phyloP scores from a whole-genome alignment of 2,329 filamentous ascomycete genomes.

The Ophiostoma himal-ulmi region DNA sequence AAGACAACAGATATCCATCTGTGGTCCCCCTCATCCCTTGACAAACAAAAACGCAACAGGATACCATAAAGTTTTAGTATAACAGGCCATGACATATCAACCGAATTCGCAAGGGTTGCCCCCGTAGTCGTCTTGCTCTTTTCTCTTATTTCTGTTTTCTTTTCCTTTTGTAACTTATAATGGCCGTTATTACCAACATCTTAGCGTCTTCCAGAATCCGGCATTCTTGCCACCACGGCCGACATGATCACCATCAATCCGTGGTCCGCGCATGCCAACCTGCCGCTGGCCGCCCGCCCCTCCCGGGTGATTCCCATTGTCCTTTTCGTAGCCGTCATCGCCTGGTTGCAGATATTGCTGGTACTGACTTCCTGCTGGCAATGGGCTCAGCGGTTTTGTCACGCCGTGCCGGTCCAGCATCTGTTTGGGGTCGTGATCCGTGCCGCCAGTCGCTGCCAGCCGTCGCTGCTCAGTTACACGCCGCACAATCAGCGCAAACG shows the following conservation, averaged over 20 bases:
- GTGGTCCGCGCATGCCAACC: conserved; percentile 42
- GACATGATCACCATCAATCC: conserved; percentile 40
- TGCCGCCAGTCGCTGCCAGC: conserved; percentile 45
- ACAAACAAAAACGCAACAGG: neutral
- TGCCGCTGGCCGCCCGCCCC: conserved; percentile 29
- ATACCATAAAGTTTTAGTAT: neutral
- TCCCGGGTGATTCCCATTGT: neutral
- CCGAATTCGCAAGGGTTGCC: neutral
- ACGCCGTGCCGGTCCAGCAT: conserved; percentile 47
- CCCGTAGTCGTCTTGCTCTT: neutral
- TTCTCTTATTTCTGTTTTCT: neutral
- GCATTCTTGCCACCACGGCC: conserved; percentile 39
- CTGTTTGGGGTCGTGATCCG: conserved; percentile 37
- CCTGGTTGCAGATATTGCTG: conserved; percentile 16
- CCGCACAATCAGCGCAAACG: conserved; percentile 65
- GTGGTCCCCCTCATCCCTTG: neutral
- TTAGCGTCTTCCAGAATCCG: conserved; percentile 50
- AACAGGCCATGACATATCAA: neutral
- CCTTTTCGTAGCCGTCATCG: conserved; percentile 19
- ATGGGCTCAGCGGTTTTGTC: conserved; percentile 53
- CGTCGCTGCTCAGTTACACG: conserved; percentile 55
- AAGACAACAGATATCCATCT: neutral
- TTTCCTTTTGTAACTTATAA: neutral
- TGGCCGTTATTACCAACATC: conserved; percentile 45
- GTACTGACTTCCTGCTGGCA: conserved; percentile 34